Evolutionary conservation across 768 basidiomycete genomes (phyloP).

Genomic region (Rhodosporidiobolus sp.): DNA sequence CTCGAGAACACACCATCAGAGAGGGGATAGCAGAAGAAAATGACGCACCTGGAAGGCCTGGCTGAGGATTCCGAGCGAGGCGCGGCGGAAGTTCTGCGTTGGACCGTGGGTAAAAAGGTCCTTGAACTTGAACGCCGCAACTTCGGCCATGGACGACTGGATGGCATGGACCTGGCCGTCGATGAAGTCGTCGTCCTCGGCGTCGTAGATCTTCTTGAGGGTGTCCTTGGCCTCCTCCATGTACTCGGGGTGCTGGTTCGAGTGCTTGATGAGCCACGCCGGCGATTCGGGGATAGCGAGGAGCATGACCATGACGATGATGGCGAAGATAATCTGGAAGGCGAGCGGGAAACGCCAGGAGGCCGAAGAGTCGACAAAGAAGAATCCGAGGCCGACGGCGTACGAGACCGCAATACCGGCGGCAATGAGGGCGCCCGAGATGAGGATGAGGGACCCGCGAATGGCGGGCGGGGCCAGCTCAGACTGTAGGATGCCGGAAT

Average conservation of each 20-base stretch:
- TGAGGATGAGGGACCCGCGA: conserved; percentile 51
- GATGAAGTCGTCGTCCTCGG: conserved; percentile 27
- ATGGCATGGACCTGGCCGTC: conserved; percentile 47
- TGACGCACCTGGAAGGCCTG: conserved; percentile 50
- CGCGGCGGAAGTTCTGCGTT: conserved; percentile 50
- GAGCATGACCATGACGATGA: conserved; percentile 45
- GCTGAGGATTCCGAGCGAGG: conserved; percentile 49
- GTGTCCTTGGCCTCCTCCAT: conserved; percentile 46
- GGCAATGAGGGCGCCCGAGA: conserved; percentile 45
- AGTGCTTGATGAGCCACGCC: conserved; percentile 50
- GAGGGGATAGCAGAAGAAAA: no score
- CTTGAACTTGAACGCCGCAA: conserved; percentile 3
- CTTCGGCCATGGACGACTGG: conserved; percentile 20
- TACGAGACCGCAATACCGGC: conserved; percentile 15
- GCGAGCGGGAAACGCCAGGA: conserved; percentile 51
- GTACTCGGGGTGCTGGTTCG: conserved; percentile 33
- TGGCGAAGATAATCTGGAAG: conserved; percentile 50
- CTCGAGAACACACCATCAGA: no score
- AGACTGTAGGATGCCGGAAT: no score
- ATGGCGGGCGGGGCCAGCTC: conserved; percentile 51
- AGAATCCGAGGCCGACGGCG: conserved; percentile 49
- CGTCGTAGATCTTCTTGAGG: conserved; percentile 44
- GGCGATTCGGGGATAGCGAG: conserved; percentile 49
- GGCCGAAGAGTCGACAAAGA: conserved; percentile 47
- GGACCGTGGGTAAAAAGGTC: conserved; percentile 44